Percentiles rank a stretch among this genome's conserved stretches.
Conservation (phyloP, 148 eudicot genomes). For the Rhododendron griersonianum region DNA sequence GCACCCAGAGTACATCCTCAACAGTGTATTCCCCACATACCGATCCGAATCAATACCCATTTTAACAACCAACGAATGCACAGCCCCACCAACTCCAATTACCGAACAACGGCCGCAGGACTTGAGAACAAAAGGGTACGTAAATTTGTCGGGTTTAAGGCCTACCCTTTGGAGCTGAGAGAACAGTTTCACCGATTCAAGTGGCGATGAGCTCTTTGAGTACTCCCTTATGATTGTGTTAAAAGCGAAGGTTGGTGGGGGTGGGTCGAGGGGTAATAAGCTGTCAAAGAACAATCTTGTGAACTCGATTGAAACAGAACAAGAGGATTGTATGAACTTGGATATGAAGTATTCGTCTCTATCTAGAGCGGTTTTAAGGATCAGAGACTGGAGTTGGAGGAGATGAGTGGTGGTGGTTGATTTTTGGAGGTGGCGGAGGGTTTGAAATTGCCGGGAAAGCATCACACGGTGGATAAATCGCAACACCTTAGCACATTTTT, state of each 20-base stretch:
- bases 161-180: conserved; percentile 17
- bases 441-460: conserved; percentile 33
- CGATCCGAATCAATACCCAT: conserved; percentile 38
- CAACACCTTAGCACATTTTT: no score
- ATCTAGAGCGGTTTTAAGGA: conserved; percentile 34
- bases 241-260: conserved; percentile 36
- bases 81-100: conserved; percentile 28
- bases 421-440: conserved; percentile 26
- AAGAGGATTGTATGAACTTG: conserved; percentile 23
- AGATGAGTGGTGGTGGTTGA: conserved; percentile 22
- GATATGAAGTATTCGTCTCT: conserved; percentile 27
- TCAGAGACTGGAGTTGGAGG: conserved; percentile 30
- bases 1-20: conserved; percentile 36
- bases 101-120: conserved; percentile 39
- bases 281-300: conserved; percentile 23
- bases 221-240: conserved; percentile 37
- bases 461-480: not conserved
- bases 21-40: conserved; percentile 34
- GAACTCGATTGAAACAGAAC: conserved; percentile 21
- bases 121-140: conserved; percentile 52
- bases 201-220: conserved; percentile 29
- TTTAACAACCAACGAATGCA: conserved; percentile 38
- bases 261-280: conserved; percentile 22
- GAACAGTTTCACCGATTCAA: conserved; percentile 35
- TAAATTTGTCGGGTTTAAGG: conserved; percentile 36